Base-by-base conservation (phyloP, 1,284 basidiomycete genomes). In the Sporisorium graminicola region DNA sequence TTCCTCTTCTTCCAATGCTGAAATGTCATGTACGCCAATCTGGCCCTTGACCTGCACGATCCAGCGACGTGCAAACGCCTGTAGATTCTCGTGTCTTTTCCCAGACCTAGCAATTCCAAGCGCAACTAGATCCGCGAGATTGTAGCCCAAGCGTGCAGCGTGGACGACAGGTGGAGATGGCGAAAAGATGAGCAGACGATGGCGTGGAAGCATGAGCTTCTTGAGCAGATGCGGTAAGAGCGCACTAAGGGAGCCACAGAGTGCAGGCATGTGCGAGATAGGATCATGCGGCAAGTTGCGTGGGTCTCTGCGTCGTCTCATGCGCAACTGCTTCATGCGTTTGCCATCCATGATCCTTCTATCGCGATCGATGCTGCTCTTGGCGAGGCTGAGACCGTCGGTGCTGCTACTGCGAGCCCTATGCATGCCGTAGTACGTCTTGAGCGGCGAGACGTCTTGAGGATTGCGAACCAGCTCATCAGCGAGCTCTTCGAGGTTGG, bases 1-100 rank as follows among this genome's bases (percentile, higher is more conserved):
- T 51, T 64, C 58, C 29, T 77, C 79, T 2, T 75, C 55, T 27
- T 79, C 71, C 14, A 82, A 50, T 1, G 44, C 43, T 2, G 53
- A 9, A 33, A 82, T 77, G 56, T 82, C 80, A 46, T 82, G 80
- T 7, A 82, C 57, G 14, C 79, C 78, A n/a, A 82, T 70, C 35
- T 79, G 65, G 5, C 79, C 80, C n/a, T 64, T 55, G 20, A 82
- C 66, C 8, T 59, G 44, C 6, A 78, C 52, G 13, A 64, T 57
- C 49, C 57, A 63, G 0, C 53, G 37, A n/a, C 52, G 46, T 16
- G 66, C 58, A 13, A 74, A 65, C 3, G 51, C 27, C 7, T 65
- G 54, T 24, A 76, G 26, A 44, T 64, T 70, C 44, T 63, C 65
- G 42, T 71, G 59, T n/a, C 70, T 43, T 20, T 62, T 65, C n/a